Evolutionary conservation across 306 rosid genomes (phyloP), one percentile per base, ranked within the genome.

Genomic region (Quillaja saponaria): DNA sequence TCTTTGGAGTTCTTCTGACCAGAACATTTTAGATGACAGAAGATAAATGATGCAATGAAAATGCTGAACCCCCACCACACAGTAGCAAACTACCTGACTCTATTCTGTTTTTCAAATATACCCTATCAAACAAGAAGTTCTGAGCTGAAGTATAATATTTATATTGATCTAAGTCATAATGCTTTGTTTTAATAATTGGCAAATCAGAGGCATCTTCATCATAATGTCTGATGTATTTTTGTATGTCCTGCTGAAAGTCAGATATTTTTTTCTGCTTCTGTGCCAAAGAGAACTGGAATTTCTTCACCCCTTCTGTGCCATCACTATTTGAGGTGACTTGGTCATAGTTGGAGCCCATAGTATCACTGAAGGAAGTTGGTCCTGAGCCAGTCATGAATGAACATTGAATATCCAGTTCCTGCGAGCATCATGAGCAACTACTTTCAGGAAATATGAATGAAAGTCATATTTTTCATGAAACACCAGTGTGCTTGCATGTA

Each of bases 41-140:
- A n/a, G n/a, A n/a, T n/a, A n/a, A n/a, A n/a, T n/a, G n/a, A n/a
- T n/a, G n/a, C n/a, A n/a, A 68, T 8, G 68, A 59, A 47, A 67
- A 9, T 1, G 82, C 49, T 35, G 48, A 63, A 52, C 77, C 82
- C 55, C 81, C 75, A 10, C 79, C 33, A 61, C 96, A 88, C 9
- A 86, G 82, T 48, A 84, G 66, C 73, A 88, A 49, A 53, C 79
- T 61, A 34, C 95, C 85, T 15, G 87, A 82, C 53, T 86, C 83
- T 58, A 81, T 82, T 76, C 85, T 83, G 42, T 61, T 81, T 78
- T 71, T 81, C 25, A 82, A 58, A 5, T 64, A 7, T 49, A 79
- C 72, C 59, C 80, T 87, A 10, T 88, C 90, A 49, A 76, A 40
- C 71, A 84, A 61, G 38, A 82, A 67, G 61, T 84, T 84, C 66